A percentile compares a stretch with the other conserved stretches of the same genome.
phyloP scores from a whole-genome alignment of 2,329 filamentous ascomycete genomes.

The Fusarium sp. region DNA sequence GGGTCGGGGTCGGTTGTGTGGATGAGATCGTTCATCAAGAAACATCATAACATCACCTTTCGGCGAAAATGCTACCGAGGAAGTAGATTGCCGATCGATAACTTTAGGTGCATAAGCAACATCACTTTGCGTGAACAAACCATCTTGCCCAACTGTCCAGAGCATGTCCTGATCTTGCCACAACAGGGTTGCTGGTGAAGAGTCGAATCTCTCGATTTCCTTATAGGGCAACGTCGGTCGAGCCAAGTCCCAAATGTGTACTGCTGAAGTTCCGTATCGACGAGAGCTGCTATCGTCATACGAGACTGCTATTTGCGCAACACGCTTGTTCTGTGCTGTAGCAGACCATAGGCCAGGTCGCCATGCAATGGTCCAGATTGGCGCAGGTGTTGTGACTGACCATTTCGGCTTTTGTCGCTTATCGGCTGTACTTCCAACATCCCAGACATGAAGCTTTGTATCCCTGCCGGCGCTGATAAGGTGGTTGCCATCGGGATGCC shows the following conservation, averaged over 20 bases:
- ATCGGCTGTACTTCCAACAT: constrained; percentile 70
- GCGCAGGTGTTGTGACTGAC: constrained; percentile 71
- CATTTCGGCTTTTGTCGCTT: constrained; percentile 75
- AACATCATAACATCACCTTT: constrained; percentile 72
- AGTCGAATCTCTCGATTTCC: constrained; percentile 72
- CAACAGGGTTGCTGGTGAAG: constrained; percentile 68
- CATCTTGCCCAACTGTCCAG: constrained; percentile 75
- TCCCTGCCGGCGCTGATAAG: constrained; percentile 74
- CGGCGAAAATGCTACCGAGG: constrained; percentile 71
- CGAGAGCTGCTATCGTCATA: constrained; percentile 70
- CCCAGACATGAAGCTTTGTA: constrained; percentile 74
- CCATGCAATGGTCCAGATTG: constrained; percentile 72
- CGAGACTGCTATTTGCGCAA: constrained; percentile 72
- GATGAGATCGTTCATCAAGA: constrained; percentile 68
- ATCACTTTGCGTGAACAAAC: constrained; percentile 74
- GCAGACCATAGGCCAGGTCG: constrained; percentile 75
- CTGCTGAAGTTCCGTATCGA: constrained; percentile 67
- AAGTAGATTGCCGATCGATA: constrained; percentile 73
- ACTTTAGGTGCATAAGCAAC: constrained; percentile 73
- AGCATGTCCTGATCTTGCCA: constrained; percentile 76
- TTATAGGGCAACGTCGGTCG: constrained; percentile 76
- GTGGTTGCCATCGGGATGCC: constrained; percentile 78
- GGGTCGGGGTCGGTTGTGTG: constrained; percentile 58
- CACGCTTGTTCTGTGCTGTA: constrained; percentile 69
- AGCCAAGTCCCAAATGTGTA: constrained; percentile 78